Base-by-base conservation (phyloP, 2,329 filamentous ascomycete species). In the Aurifilum marmelostoma region DNA sequence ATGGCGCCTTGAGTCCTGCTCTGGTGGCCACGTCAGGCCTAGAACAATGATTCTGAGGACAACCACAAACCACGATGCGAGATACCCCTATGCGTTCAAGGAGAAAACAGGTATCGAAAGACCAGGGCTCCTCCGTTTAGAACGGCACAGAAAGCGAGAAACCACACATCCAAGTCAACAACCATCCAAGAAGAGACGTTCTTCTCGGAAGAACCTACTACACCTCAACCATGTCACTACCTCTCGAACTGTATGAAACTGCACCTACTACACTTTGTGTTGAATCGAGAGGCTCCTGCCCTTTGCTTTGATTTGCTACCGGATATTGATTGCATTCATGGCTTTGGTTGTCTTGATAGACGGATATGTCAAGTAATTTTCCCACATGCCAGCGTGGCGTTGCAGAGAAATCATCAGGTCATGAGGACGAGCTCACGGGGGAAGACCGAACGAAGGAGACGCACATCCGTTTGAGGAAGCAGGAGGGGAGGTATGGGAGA, bases 231-330 rank as follows among this genome's bases (percentile, higher is more conserved):
- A 56, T n/a, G 6, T n/a, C 32, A n/a, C 14, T 2, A 37, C 3
- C 29, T 34, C 8, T 8, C 56, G 18, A 59, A 9, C 11, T 59
- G 29, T 11, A 37, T n/a, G 11, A 24, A 37, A 59, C 32, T 18
- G 32, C 21, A n/a, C 29, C 32, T 59, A 37, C 32, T 37, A 37
- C 32, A 21, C 29, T 59, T n/a, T 59, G 18, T 32, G 14, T 11
- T 4, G 29, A 37, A 37, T 32, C 29, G 27, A 59, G 32, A 32
- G 32, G 21, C 32, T 34, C 16, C 12, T 32, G 32, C 32, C 32
- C 32, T 34, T 59, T 59, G 56, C 56, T 59, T 37, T 59, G 56
- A 18, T 37, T 37, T 59, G 32, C 56, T 59, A 37, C 56, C 24
- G 29, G 32, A 21, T 59, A 37, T 37, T 11, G 7, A 59, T 37